Base-by-base conservation (phyloP, 2,329 filamentous ascomycete genomes). In the Pyrenochaeta sp. region DNA sequence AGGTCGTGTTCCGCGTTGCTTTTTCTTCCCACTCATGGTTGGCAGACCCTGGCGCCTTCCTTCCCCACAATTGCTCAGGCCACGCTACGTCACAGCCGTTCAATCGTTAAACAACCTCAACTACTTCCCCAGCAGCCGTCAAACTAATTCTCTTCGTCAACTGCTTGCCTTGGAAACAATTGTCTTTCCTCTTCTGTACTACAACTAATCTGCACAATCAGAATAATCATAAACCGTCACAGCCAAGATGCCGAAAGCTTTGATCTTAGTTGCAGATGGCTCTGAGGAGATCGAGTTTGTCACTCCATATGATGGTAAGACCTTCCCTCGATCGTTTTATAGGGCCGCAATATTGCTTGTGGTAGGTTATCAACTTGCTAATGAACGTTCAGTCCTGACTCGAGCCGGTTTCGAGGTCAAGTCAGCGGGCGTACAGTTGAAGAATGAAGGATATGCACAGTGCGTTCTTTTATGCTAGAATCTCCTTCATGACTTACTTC, bases 201-300 rank as follows among this genome's bases (percentile, higher is more conserved):
- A 3, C 6, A 24, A 27, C 45, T 40, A 5, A 42, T 28, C 15
- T 34, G 3, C n/a, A 30, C 19, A 13, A 12, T 10, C 42, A 25
- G 5, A n/a, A 6, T n/a, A 5, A 39, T 40, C 30, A 46, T 27
- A 27, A 19, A 3, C 3, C 28, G 10, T 28, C 42, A 15, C 12
- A 15, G 15, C 6, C 42, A 65, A 19, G 6, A 76, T 74, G 73
- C 73, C 72, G 4, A 74, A 71, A 63, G 76, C 76, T 19, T 61
- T 79, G 13, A 71, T 79, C 3, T 65, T 79, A 8, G 63, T 79
- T 13, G 76, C 77, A 3, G 75, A 79, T 63, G 77, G 77, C 39
- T 72, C 70, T 0, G 77, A 79, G 61, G 77, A 79, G 61, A 79
- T 79, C 54, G 77, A 79, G 52, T 78, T 78, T 48, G 75, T 79